Conservation (phyloP, 768 basidiomycete genomes). For the Pleurotus ostreatus region DNA sequence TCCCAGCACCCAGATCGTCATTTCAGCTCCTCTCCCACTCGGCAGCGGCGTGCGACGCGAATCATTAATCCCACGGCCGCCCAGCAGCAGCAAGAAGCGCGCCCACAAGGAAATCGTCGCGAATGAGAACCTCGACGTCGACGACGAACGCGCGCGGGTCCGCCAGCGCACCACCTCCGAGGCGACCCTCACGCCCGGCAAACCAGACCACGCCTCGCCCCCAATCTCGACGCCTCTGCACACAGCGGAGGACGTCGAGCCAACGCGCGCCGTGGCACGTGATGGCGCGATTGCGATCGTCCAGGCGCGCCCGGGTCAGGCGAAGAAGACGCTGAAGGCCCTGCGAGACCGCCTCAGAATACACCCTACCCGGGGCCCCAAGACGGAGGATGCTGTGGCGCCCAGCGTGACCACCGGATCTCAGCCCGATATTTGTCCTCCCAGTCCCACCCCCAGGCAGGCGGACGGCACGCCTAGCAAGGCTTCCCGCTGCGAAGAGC, state of each 20-base stretch:
- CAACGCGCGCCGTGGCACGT: not conserved
- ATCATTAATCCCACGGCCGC: not conserved
- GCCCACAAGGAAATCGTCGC: not conserved
- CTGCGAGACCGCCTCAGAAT: not conserved
- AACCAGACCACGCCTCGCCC: not conserved
- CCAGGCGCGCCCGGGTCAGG: not conserved
- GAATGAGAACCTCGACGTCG: not conserved
- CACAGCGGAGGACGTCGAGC: not conserved
- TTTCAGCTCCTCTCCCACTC: constrained; percentile 1
- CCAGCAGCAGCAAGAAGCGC: not conserved
- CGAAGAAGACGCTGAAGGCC: not conserved
- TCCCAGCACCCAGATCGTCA: not conserved
- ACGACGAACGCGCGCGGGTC: not conserved
- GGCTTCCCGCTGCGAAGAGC: not conserved
- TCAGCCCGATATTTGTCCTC: not conserved
- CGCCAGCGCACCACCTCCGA: constrained; percentile 2
- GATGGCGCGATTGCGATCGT: not conserved
- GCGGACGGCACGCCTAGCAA: not conserved
- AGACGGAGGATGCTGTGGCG: constrained; percentile 2
- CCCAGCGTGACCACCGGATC: not conserved
- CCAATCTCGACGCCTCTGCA: not conserved
- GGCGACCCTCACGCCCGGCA: not conserved
- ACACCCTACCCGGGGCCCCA: not conserved
- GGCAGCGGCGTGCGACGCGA: constrained; percentile 2
- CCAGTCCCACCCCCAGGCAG: no score